Evolutionary conservation across 164 flowering plant species (phyloP).

Genomic region (Saururus chinensis): DNA sequence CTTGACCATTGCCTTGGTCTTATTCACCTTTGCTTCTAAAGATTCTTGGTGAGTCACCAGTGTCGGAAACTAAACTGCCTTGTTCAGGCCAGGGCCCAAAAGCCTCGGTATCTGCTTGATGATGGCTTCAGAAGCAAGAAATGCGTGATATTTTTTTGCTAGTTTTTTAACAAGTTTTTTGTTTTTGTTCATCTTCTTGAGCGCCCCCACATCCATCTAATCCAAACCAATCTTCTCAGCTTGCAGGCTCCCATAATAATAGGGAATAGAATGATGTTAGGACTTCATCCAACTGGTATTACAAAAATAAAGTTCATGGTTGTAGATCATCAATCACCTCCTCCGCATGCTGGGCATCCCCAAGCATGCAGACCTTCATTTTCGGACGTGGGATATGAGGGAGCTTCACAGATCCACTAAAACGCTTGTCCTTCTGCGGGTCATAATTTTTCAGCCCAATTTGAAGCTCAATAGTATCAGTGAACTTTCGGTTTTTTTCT

Average conservation of each 20-base stretch:
- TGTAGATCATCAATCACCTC: conserved; percentile 4
- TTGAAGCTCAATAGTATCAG: conserved; percentile 15
- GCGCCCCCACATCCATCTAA: conserved; percentile 14
- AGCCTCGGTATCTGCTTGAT: conserved; percentile 16
- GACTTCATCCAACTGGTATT: background rate
- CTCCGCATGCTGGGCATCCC: conserved; percentile 17
- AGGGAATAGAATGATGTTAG: background rate
- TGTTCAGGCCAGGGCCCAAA: conserved; percentile 15
- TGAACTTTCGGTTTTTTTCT: conserved; percentile 8
- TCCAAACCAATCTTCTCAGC: conserved; percentile 14
- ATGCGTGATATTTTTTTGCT: conserved; percentile 15
- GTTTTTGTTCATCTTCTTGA: conserved; percentile 16
- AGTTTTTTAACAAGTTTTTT: conserved; percentile 17
- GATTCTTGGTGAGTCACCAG: conserved; percentile 12
- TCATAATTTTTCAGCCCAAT: conserved; percentile 13
- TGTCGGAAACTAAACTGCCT: conserved; percentile 13
- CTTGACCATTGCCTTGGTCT: conserved; percentile 17
- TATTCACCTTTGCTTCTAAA: conserved; percentile 15
- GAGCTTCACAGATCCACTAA: conserved; percentile 28
- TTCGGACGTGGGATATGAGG: conserved; percentile 22
- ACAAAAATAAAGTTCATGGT: background rate
- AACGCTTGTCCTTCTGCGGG: conserved; percentile 14
- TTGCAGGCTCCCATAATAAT: background rate
- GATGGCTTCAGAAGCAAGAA: conserved; percentile 16
- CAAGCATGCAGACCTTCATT: conserved; percentile 24